Evolutionary conservation across 2,329 filamentous ascomycete genomes (phyloP).

Genomic region (Colletotrichum noveboracense): DNA sequence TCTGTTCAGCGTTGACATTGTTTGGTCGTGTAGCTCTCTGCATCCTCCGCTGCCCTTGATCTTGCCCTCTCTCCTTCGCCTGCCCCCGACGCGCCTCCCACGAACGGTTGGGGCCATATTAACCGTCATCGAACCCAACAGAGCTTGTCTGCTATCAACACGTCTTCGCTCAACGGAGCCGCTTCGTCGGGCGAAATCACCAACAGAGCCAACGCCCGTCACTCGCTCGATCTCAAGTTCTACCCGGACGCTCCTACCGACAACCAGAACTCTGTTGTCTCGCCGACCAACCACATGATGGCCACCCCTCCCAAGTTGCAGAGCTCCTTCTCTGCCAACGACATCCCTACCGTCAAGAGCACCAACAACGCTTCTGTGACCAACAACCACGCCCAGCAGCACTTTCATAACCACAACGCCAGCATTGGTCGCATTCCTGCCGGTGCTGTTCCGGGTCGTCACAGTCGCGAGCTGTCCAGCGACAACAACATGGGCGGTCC

Average conservation of each 20-base stretch:
- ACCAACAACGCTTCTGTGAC: slow-evolving; percentile 44
- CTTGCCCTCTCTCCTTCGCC: slow-evolving; percentile 74
- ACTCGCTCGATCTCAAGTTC: slow-evolving; percentile 63
- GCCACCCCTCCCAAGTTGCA: slow-evolving; percentile 77
- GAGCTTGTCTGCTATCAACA: slow-evolving; percentile 55
- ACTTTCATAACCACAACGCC: slow-evolving; percentile 79
- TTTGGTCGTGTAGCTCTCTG: slow-evolving; percentile 67
- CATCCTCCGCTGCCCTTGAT: slow-evolving; percentile 82
- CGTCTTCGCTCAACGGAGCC: slow-evolving; percentile 40
- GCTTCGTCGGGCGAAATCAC: slow-evolving; percentile 48
- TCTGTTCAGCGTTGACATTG: slow-evolving; percentile 33
- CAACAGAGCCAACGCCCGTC: slow-evolving; percentile 54
- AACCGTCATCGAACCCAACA: slow-evolving; percentile 73
- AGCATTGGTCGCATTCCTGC: slow-evolving; percentile 81
- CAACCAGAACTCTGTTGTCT: slow-evolving; percentile 40
- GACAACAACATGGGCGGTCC: slow-evolving; percentile 45
- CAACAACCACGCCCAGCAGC: slow-evolving; percentile 66
- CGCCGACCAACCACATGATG: slow-evolving; percentile 56
- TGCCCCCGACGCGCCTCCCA: slow-evolving; percentile 57
- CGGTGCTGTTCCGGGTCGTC: slow-evolving; percentile 68
- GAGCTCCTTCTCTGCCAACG: slow-evolving; percentile 88
- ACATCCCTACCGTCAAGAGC: slow-evolving; percentile 85
- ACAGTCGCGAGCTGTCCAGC: slow-evolving; percentile 73
- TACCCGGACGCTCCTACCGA: slow-evolving; percentile 51
- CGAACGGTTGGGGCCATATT: slow-evolving; percentile 65